Base-by-base conservation (phyloP, 192 early-diverging fungal species). In the Chytriomyces confervae region DNA sequence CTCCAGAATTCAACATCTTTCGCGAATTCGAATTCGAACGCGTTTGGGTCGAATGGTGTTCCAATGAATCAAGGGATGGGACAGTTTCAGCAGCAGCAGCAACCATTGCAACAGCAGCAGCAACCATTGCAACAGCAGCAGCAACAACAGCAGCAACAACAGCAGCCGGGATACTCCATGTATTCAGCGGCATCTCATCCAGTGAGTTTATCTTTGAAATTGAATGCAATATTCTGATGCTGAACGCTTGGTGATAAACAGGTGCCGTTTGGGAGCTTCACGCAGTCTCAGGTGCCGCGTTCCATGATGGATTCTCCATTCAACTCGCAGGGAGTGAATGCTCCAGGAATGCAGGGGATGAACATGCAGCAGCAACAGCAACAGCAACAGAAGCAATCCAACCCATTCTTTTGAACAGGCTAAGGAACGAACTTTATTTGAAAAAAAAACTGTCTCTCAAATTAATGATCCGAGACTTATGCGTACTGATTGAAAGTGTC, bases 401-500 rank as follows among this genome's bases (percentile, higher is more conserved):
- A 36, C 29, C 29, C 29, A 36, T 27, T 65, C 10, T 13, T 11
- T 16, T 23, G 8, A 64, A 23, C n/a, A n/a, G n/a, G n/a, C n/a
- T n/a, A n/a, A n/a, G n/a, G n/a, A n/a, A n/a, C n/a, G n/a, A n/a
- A n/a, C n/a, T n/a, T 24, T 64, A 23, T n/a, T n/a, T n/a, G n/a
- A 65, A 65, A 3, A 65, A 65, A 65, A 0, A 36, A n/a, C n/a
- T n/a, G n/a, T n/a, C n/a, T n/a, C 11, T 76, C 62, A 76, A 66
- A n/a, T n/a, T n/a, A n/a, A n/a, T 76, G 74, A 36, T 66, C 48
- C 9, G 74, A 76, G 8, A 76, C 64, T 36, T 53, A 27, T 7
- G 74, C 74, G 46, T 50, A 76, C 64, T 76, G 76, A 64, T 85
- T 66, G 61, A 88, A 86, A 9, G 80, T 82, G 46, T 86, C 87